phyloP scores from a whole-genome alignment of 2,329 filamentous ascomycete species.

The Corniculantispora saksenae region DNA sequence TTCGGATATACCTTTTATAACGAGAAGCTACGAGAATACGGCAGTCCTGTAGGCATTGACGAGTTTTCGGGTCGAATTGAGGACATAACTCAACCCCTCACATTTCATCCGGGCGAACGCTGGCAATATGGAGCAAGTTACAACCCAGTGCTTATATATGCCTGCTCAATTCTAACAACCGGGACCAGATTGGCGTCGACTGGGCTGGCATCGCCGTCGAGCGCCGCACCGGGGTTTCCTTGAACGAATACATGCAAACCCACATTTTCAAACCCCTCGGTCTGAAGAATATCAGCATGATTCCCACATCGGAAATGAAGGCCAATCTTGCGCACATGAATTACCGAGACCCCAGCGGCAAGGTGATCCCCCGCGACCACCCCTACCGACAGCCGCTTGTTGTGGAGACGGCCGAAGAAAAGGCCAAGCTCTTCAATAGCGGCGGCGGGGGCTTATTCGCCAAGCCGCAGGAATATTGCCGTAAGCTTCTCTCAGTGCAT shows the following conservation, averaged over 20 bases:
- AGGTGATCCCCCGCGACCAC: slow-evolving; percentile 48
- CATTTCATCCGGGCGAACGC: slow-evolving; percentile 63
- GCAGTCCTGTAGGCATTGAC: slow-evolving; percentile 52
- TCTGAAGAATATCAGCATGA: slow-evolving; percentile 54
- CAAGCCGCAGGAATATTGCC: slow-evolving; percentile 59
- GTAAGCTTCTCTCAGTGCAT: slow-evolving; percentile 38
- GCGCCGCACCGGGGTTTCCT: slow-evolving; percentile 41
- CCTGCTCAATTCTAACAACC: background rate
- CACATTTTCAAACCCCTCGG: slow-evolving; percentile 50
- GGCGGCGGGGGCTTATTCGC: slow-evolving; percentile 65
- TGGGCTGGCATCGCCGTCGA: slow-evolving; percentile 56
- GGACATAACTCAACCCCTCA: slow-evolving; percentile 54
- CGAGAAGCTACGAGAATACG: slow-evolving; percentile 47
- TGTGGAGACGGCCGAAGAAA: slow-evolving; percentile 43
- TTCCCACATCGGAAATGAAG: slow-evolving; percentile 56
- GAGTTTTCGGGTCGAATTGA: slow-evolving; percentile 57
- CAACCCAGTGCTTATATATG: background rate
- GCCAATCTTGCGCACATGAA: slow-evolving; percentile 59
- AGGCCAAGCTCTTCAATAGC: slow-evolving; percentile 51
- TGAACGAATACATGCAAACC: slow-evolving; percentile 52
- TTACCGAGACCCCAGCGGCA: slow-evolving; percentile 47
- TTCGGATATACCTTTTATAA: slow-evolving; percentile 61
- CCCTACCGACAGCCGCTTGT: slow-evolving; percentile 47
- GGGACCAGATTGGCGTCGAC: slow-evolving; percentile 47
- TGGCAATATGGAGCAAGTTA: slow-evolving; percentile 61